Percentiles rank a stretch among this genome's conserved stretches.
Conservation (phyloP, 257 asterid species). For the Penstemon newberryi region DNA sequence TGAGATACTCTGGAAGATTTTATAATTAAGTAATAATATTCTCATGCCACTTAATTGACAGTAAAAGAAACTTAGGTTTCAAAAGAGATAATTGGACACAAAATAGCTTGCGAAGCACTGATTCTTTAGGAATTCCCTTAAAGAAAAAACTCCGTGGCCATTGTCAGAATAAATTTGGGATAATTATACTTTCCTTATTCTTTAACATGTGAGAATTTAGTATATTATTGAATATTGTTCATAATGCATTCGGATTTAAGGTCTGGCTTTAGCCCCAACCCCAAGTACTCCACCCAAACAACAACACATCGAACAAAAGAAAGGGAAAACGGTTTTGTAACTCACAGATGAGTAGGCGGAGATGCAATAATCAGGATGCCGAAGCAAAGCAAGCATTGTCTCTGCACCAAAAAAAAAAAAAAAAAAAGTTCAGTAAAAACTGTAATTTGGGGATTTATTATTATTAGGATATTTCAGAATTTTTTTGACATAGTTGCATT, state of each 20-base stretch:
- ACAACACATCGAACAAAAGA: slow-evolving; percentile 4
- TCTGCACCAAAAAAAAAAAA: slow-evolving; percentile 54
- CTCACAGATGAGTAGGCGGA: slow-evolving; percentile 91
- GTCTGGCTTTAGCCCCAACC: slow-evolving; percentile 2
- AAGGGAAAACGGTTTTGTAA: slow-evolving; percentile 13
- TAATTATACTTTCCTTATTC: too few relatives aligned
- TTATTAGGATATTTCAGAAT: too few relatives aligned
- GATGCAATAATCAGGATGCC: slow-evolving; percentile 97
- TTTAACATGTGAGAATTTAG: too few relatives aligned
- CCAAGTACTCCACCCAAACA: not conserved
- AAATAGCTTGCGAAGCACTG: too few relatives aligned
- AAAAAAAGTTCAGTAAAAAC: too few relatives aligned
- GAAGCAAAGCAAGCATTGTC: slow-evolving; percentile 87
- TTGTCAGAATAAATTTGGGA: too few relatives aligned
- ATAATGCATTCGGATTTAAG: not conserved
- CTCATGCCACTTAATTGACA: slow-evolving; percentile 1
- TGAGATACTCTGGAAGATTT: not conserved
- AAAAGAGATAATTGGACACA: too few relatives aligned
- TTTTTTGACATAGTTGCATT: too few relatives aligned
- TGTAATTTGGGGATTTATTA: too few relatives aligned
- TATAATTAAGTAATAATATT: not conserved
- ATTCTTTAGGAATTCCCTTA: too few relatives aligned
- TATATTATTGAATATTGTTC: too few relatives aligned
- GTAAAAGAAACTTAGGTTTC: not conserved
- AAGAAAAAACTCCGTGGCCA: too few relatives aligned